Evolutionary conservation across 306 rosid species (phyloP).

Genomic region (Quillaja saponaria): DNA sequence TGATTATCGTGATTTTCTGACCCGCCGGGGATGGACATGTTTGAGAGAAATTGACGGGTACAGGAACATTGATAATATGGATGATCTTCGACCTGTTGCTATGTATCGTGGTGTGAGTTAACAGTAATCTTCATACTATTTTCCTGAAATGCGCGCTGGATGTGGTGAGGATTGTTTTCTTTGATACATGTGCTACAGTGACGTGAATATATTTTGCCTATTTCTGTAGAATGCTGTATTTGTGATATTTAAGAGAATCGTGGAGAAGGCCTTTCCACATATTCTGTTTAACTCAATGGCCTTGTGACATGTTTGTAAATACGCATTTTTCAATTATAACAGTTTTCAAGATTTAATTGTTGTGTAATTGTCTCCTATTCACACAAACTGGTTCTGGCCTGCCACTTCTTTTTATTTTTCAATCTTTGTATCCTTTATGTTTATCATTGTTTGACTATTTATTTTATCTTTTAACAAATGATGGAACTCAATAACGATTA

Average conservation of each 20-base stretch:
- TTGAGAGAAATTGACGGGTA: conserved; percentile 81
- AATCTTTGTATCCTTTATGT: no score
- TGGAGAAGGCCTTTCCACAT: conserved; percentile 28
- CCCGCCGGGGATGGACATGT: conserved; percentile 75
- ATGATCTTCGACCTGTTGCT: conserved; percentile 88
- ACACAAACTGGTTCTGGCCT: no score
- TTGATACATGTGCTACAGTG: conserved; percentile 17
- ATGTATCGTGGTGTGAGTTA: conserved; percentile 79
- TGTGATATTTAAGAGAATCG: conserved; percentile 19
- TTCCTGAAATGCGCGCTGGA: conserved; percentile 13
- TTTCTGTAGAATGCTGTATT: conserved; percentile 31
- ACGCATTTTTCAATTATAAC: conserved; percentile 22
- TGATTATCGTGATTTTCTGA: conserved; percentile 77
- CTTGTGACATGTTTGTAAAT: conserved; percentile 41
- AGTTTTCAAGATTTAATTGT: conserved; percentile 7
- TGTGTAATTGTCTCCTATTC: no score
- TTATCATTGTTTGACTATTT: no score
- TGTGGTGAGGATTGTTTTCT: conserved; percentile 26
- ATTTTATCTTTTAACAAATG: no score
- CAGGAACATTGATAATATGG: conserved; percentile 81
- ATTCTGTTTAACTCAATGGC: conserved; percentile 23
- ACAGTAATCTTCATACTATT: conserved; percentile 31
- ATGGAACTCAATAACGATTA: no score
- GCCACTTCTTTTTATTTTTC: no score
- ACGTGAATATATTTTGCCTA: conserved; percentile 17